Evolutionary conservation across 768 basidiomycete genomes (phyloP), one percentile per base, ranked within the genome.

Genomic region (Rhodotorula sphaerocarpa): DNA sequence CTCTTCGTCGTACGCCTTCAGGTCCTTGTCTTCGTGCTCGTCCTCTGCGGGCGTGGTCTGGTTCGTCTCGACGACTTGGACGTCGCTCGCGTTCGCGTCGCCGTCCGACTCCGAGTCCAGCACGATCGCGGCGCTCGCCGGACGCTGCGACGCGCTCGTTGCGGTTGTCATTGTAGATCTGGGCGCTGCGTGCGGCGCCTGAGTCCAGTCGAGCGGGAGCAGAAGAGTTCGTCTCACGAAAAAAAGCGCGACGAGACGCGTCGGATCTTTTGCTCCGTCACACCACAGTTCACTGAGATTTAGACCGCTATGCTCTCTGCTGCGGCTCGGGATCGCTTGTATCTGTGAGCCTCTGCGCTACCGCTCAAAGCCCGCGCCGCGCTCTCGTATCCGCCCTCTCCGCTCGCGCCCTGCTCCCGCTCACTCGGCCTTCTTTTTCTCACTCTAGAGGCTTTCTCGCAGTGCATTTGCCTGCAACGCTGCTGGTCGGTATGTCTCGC

Each of bases 391-490:
- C n/a, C n/a, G 18, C 33, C 33, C 7, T 27, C 10, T 25, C 1
- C 14, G 14, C n/a, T 9, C 21, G 30, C 21, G 3, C 20, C n/a
- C 25, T 20, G 34, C 45, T 0, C 2, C 11, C 21, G 44, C 59
- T 53, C n/a, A 30, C 36, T 33, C 39, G 27, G 33, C 21, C 23
- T 16, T 16, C 36, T 16, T 39, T 21, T n/a, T 25, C 31, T 11
- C 14, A 5, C 36, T 15, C 58, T 39, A 65, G 64, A 50, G 46
- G 31, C n/a, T 67, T 63, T 33, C 59, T 67, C 41, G 51, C 54
- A 10, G 76, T 83, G 2, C 88, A 90, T 71, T 76, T 88, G 39
- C 81, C 83, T 0, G 82, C 84, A 6, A 83, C 87, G 7, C 70
- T 90, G 12, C 71, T 84, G 31, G 74, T 90, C 47, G 89, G 58